Percentiles rank a stretch among this genome's conserved stretches.
These are phyloP conservation scores for Wickerhamomyces sydowiorum DNA, from an alignment of 805 yeast species.

Conservation along the genomic window DNA sequence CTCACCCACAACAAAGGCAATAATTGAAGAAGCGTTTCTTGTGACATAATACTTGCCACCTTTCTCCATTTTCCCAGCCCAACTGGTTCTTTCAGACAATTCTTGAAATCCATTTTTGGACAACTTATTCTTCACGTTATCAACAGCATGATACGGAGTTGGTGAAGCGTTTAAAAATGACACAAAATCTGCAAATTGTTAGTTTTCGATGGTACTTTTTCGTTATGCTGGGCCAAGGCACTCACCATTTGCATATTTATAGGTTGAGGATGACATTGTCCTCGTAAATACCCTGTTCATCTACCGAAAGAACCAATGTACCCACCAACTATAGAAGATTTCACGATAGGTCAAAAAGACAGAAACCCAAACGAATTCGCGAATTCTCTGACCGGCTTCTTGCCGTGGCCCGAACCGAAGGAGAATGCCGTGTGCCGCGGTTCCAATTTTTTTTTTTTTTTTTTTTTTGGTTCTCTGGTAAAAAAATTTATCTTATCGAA, in stretches of 20 bases:
- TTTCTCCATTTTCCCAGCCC: slow-evolving; percentile 51
- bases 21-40: slow-evolving; percentile 81
- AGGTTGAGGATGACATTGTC: background rate
- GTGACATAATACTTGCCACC: slow-evolving; percentile 80
- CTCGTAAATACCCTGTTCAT: background rate
- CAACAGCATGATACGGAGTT: slow-evolving; percentile 91
- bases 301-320: background rate
- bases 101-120: slow-evolving; percentile 63
- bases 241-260: slow-evolving; percentile 22
- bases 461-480: too few relatives aligned
- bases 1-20: slow-evolving; percentile 81
- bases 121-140: slow-evolving; percentile 52
- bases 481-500: too few relatives aligned
- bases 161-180: slow-evolving; percentile 81
- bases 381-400: too few relatives aligned
- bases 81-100: slow-evolving; percentile 61
- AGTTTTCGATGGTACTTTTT: background rate
- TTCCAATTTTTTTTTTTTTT: too few relatives aligned
- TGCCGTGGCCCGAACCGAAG: too few relatives aligned
- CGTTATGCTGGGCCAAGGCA: background rate
- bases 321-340: background rate
- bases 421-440: too few relatives aligned
- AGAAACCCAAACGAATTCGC: too few relatives aligned
- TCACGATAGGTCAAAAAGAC: too few relatives aligned
- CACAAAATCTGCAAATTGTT: slow-evolving; percentile 46